Evolutionary conservation across 148 eudicot species (phyloP), one percentile per base, ranked within the genome.

Genomic region (Chenopodium album): DNA sequence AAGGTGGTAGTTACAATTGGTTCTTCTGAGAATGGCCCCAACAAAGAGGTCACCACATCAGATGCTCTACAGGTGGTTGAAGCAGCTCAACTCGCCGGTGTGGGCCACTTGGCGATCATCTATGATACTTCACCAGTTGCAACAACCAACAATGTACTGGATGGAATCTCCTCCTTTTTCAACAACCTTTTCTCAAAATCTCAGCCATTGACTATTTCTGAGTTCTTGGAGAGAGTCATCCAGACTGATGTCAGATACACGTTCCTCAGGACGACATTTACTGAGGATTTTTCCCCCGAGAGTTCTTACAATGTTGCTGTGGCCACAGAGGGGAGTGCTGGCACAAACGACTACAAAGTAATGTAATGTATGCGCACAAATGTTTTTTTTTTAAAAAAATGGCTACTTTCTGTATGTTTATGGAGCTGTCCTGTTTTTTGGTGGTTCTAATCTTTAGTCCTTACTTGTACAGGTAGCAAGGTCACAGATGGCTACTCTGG

Each of bases 301-400:
- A 87, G 91, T 64, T 83, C 91, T 34, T 94, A 94, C 74, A 92
- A 90, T 76, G 78, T 96, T 62, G 93, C 90, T 13, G 89, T 96
- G 71, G 89, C 95, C 23, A 89, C 95, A 44, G 99, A 96, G 81
- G 93, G 94, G 76, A 91, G 84, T 76, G 77, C 73, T 54, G 90
- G 76, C 77, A 89, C 82, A 73, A 86, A 84, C 94, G 99, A 92
- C 98, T 94, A 88, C 94, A 96, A 96, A 96, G 99, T 96, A 96
- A 94, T 96, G 97, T 92, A 92, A 96, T 90, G 98, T 93, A 93
- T 92, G 91, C 87, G 52, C 76, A 84, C 67, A 71, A 84, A 92
- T 91, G 91, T 23, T 23, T 23, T 23, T 23, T 23, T 23, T 23
- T 86, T 56, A 77, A 83, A 70, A 5, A 64, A 67, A n/a, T 82